These are phyloP conservation scores for Limonomyces culmigenus DNA, from an alignment of 1,284 basidiomycete species.

Conservation along the genomic window DNA sequence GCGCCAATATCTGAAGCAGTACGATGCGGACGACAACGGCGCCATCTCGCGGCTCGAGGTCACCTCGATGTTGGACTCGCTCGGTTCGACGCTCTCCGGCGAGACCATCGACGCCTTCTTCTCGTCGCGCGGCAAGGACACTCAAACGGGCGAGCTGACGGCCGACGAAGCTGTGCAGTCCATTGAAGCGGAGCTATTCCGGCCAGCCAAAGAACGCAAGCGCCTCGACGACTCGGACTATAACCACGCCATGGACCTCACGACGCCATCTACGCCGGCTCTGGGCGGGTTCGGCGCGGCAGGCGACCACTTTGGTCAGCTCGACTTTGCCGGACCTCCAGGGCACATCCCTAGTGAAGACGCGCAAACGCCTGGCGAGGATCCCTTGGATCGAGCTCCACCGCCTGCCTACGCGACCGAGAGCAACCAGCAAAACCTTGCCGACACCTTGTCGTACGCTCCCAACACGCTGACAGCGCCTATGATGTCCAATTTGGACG, in stretches of 20 bases:
- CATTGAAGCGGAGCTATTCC: constrained; percentile 64
- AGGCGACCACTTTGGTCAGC: constrained; percentile 28
- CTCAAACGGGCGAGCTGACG: constrained; percentile 58
- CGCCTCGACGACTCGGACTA: constrained; percentile 23
- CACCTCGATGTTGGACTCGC: constrained; percentile 91
- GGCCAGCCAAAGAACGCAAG: constrained; percentile 57
- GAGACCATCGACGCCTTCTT: constrained; percentile 77
- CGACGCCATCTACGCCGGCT: constrained; percentile 30
- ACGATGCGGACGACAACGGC: constrained; percentile 79
- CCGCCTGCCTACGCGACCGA: constrained; percentile 22
- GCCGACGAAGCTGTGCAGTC: constrained; percentile 67
- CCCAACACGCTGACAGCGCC: constrained; percentile 4
- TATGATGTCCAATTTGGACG: constrained; percentile 3
- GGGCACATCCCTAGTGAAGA: constrained; percentile 9
- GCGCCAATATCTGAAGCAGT: constrained; percentile 80
- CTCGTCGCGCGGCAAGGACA: constrained; percentile 47
- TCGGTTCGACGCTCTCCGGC: constrained; percentile 80
- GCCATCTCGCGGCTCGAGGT: constrained; percentile 75
- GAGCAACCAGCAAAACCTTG: constrained; percentile 24
- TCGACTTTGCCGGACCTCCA: constrained; percentile 49
- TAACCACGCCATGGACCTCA: constrained; percentile 13
- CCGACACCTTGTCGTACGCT: constrained; percentile 8
- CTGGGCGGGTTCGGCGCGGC: constrained; percentile 19
- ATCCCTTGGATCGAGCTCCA: constrained; percentile 8
- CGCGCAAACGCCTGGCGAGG: constrained; percentile 5